phyloP scores from a whole-genome alignment of 1,284 basidiomycete species.

The Boletellus sp. region DNA sequence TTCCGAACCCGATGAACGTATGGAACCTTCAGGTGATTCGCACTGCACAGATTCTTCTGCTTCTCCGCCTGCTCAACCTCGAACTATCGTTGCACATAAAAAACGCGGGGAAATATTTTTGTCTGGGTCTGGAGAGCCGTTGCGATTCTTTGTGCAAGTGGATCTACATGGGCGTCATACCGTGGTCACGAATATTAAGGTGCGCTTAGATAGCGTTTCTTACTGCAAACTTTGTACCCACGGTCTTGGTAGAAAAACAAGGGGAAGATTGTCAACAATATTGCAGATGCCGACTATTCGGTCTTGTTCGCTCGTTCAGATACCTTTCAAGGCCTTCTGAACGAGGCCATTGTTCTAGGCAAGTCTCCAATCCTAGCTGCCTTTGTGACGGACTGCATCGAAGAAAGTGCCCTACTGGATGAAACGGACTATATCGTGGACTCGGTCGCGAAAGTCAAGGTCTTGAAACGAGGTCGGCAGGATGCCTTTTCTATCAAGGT shows the following conservation, averaged over 20 bases:
- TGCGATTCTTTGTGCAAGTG: conserved; percentile 58
- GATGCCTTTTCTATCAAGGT: conserved; percentile 13
- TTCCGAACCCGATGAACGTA: conserved; percentile 15
- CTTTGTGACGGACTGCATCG: conserved; percentile 56
- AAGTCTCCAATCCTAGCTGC: conserved; percentile 43
- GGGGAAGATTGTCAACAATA: conserved; percentile 50
- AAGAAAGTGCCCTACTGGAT: conserved; percentile 43
- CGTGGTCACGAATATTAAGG: conserved; percentile 55
- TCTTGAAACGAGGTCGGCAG: conserved; percentile 24
- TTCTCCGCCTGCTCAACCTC: conserved; percentile 13
- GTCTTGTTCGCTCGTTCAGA: conserved; percentile 51
- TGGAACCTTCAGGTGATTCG: conserved; percentile 10
- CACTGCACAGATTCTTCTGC: conserved; percentile 12
- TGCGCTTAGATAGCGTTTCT: conserved; percentile 25
- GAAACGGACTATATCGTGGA: conserved; percentile 35
- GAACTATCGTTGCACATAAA: conserved; percentile 17
- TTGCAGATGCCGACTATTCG: conserved; percentile 54
- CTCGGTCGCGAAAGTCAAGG: conserved; percentile 13
- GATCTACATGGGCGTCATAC: conserved; percentile 46
- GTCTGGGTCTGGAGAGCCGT: conserved; percentile 32
- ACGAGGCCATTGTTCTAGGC: conserved; percentile 33
- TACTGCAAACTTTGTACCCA: background rate
- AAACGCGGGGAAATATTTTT: conserved; percentile 28
- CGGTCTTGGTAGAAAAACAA: conserved; percentile 50
- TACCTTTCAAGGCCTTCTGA: conserved; percentile 46